A percentile compares a stretch with the other conserved stretches of the same genome.
Conservation (phyloP, 495 filamentous ascomycete species). For the Parathielavia hyrcaniae region DNA sequence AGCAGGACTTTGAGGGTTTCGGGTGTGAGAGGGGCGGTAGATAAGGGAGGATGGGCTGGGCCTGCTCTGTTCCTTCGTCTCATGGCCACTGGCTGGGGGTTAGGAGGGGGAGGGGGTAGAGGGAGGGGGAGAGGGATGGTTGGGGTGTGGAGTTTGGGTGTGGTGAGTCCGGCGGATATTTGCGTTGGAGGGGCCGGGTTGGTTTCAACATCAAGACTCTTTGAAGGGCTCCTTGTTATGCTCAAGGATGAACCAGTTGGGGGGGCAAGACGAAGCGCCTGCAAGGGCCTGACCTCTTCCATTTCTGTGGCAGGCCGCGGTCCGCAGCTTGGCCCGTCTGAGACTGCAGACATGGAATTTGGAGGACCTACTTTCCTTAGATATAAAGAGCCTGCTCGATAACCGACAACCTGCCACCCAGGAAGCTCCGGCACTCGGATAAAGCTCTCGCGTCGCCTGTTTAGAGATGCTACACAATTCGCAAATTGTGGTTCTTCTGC, state of each 20-base stretch:
- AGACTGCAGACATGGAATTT: no score
- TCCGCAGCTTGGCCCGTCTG: no score
- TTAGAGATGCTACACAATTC: background rate
- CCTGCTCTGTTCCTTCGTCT: background rate
- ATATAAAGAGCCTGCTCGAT: background rate
- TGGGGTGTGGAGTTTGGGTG: no score
- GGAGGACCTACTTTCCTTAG: background rate
- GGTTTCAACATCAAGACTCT: no score
- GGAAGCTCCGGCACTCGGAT: background rate
- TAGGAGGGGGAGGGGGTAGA: background rate
- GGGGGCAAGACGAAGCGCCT: no score
- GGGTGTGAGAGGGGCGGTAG: constrained; percentile 12
- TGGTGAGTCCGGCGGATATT: no score
- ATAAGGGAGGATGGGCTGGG: background rate
- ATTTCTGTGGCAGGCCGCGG: no score
- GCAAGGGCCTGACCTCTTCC: no score
- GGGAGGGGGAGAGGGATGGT: no score
- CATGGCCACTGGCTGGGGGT: no score
- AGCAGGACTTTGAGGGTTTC: constrained; percentile 24
- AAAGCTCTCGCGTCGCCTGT: background rate
- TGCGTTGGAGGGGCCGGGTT: no score
- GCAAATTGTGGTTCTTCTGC: background rate
- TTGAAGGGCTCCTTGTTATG: no score
- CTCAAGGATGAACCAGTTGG: background rate
- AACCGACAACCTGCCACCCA: background rate